phyloP scores from a whole-genome alignment of 495 filamentous ascomycete genomes.

The Podospora pseudocomata region DNA sequence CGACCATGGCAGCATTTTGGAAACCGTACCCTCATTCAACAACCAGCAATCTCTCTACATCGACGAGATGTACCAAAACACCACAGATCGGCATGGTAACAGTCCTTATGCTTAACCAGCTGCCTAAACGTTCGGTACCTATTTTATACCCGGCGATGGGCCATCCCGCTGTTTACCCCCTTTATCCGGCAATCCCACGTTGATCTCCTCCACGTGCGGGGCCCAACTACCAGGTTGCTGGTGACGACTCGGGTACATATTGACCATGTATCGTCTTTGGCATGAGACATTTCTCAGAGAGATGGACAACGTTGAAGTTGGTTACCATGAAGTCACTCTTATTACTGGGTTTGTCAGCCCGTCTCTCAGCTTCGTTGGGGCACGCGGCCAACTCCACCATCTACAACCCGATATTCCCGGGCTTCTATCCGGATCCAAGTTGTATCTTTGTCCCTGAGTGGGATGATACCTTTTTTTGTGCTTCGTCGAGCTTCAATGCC shows the following conservation, averaged over 20 bases:
- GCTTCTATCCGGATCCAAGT: conserved; percentile 55
- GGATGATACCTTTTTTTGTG: conserved; percentile 52
- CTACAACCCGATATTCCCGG: conserved; percentile 52
- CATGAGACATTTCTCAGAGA: neutral
- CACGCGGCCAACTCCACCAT: conserved; percentile 33
- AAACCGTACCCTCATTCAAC: neutral
- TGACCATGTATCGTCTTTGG: neutral
- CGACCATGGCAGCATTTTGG: neutral
- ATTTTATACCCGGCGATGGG: conserved; percentile 9
- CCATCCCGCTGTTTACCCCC: conserved; percentile 15
- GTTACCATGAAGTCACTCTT: conserved; percentile 4
- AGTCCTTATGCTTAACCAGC: conserved; percentile 6
- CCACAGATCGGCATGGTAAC: neutral
- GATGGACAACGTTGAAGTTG: neutral
- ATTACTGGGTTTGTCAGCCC: conserved; percentile 14
- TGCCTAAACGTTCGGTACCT: conserved; percentile 13
- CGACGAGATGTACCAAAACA: neutral
- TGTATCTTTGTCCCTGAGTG: conserved; percentile 50
- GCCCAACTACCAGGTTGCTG: conserved; percentile 11
- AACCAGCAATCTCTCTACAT: neutral
- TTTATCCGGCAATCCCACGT: conserved; percentile 19
- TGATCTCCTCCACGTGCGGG: conserved; percentile 16
- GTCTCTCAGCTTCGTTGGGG: conserved; percentile 13
- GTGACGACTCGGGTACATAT: neutral
- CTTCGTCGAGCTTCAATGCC: conserved; percentile 50